These are phyloP conservation scores for Zygosaccharomyces siamensis DNA, from an alignment of 805 yeast genomes.

Conservation along the genomic window DNA sequence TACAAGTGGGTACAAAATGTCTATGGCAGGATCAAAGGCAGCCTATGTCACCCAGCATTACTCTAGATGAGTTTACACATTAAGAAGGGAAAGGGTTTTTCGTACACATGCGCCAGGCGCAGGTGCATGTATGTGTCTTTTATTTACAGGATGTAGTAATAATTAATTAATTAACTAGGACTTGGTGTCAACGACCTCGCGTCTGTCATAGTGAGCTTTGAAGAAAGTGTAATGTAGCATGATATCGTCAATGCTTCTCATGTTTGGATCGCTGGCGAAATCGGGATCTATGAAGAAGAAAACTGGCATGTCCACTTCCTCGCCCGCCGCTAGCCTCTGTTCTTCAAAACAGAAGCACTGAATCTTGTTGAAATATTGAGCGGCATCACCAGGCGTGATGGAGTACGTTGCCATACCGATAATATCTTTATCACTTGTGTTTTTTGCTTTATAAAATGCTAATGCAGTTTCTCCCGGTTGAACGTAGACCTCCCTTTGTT, in stretches of 20 bases:
- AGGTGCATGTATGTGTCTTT: slow-evolving; percentile 4
- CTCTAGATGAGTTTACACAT: slow-evolving; percentile 20
- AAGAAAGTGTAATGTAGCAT: slow-evolving; percentile 91
- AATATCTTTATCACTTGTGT: slow-evolving; percentile 77
- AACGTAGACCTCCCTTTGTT: slow-evolving; percentile 86
- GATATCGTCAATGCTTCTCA: slow-evolving; percentile 86
- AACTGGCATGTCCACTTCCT: slow-evolving; percentile 98
- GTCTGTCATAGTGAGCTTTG: slow-evolving; percentile 46
- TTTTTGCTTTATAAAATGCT: slow-evolving; percentile 91
- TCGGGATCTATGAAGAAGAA: slow-evolving; percentile 97
- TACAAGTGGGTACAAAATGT: neutral
- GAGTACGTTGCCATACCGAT: slow-evolving; percentile 99
- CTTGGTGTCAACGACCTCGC: neutral
- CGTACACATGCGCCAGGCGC: neutral
- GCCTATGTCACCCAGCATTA: slow-evolving; percentile 18
- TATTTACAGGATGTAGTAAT: slow-evolving; percentile 6
- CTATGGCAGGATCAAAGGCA: slow-evolving; percentile 4
- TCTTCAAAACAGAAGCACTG: slow-evolving; percentile 99
- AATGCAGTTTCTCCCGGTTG: slow-evolving; percentile 97
- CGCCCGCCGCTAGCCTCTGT: slow-evolving; percentile 88
- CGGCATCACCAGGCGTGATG: slow-evolving; percentile 93
- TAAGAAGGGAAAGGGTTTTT: neutral
- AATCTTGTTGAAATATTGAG: slow-evolving; percentile 93
- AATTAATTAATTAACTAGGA: neutral
- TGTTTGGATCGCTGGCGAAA: slow-evolving; percentile 84